Base-by-base conservation (phyloP, 31 red algal genomes). In the Odonthalia washingtoniensis region DNA sequence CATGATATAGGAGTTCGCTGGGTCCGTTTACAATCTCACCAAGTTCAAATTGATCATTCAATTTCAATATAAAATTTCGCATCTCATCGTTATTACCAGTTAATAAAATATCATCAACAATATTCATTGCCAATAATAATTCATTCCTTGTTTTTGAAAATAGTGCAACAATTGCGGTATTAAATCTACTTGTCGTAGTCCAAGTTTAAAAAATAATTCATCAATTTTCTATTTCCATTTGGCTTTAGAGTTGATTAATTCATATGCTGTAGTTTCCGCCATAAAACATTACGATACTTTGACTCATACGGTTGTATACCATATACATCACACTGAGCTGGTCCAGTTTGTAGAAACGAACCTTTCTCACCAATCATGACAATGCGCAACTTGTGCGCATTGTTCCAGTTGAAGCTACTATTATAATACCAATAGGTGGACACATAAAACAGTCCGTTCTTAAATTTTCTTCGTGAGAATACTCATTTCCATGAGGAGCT, bases 151-250 rank as follows among this genome's bases (percentile, higher is more conserved):
- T 65, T 9, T 49, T 14, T n/a, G 27, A 45, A 28, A 34, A 33
- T 34, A 77, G 70, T 69, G n/a, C n/a, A 88, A 79, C 4, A 88
- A 30, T 32, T 88, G 85, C 35, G 85, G 85, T 27, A 88, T 65
- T 41, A 68, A 88, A 26, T 43, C 45, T 0, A 88, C 27, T 14
- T 88, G 74, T 21, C 2, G 14, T 27, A 88, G 69, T 5, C 75
- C 74, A 17, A 77, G 46, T 30, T 52, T 31, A 36, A 26, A 46
- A 9, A 88, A 40, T 5, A 78, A 39, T n/a, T 52, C 43, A 57
- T 84, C 75, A 3, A 49, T 75, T 27, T 72, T 40, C 35, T 74
- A 24, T 40, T 86, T 66, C 65, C 83, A 86, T 57, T 86, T 86
- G 3, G 83, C 67, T n/a, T 68, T 39, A 9, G 83, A 49, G 57